These are phyloP conservation scores for Globisporangium nodosum DNA, from an alignment of 352 stramenopile species.

Conservation along the genomic window DNA sequence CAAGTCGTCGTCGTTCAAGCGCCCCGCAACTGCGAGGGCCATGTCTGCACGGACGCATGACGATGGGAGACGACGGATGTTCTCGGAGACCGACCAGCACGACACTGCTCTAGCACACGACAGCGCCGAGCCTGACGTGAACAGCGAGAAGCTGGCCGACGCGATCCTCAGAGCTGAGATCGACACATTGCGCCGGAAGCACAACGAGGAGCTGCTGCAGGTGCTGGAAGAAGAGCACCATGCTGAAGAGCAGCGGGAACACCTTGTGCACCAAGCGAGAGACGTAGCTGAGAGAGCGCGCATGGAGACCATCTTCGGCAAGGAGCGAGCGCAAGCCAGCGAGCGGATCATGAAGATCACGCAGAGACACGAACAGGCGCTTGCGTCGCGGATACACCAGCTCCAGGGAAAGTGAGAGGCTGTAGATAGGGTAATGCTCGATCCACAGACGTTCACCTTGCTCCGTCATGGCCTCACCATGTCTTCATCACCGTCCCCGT, in stretches of 20 bases:
- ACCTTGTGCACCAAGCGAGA: conserved; percentile 40
- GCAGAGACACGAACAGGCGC: conserved; percentile 52
- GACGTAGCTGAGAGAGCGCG: conserved; percentile 32
- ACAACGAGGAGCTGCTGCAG: conserved; percentile 69
- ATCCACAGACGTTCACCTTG: too few relatives aligned
- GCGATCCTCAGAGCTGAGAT: conserved; percentile 27
- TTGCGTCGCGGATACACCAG: conserved; percentile 31
- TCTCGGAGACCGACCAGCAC: conserved; percentile 3
- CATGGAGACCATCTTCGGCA: conserved; percentile 67
- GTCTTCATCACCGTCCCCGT: conserved; percentile 10
- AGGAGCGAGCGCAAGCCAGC: conserved; percentile 62
- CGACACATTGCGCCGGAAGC: conserved; percentile 44
- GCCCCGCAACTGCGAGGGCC: conserved; percentile 26
- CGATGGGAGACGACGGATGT: not conserved
- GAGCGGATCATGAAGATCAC: conserved; percentile 82
- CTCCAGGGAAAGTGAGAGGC: not conserved
- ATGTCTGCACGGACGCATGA: not conserved
- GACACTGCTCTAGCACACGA: conserved; percentile 8
- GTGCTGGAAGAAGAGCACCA: conserved; percentile 78
- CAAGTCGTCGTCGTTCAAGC: conserved; percentile 12
- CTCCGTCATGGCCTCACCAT: conserved; percentile 15
- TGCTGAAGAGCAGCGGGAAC: conserved; percentile 73
- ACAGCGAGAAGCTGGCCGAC: conserved; percentile 11
- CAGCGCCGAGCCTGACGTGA: conserved; percentile 7
- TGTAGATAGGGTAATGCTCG: too few relatives aligned